Evolutionary conservation across 2,329 filamentous ascomycete species (phyloP), one percentile per base, ranked within the genome.

Genomic region (Botrytis hyacinthi): DNA sequence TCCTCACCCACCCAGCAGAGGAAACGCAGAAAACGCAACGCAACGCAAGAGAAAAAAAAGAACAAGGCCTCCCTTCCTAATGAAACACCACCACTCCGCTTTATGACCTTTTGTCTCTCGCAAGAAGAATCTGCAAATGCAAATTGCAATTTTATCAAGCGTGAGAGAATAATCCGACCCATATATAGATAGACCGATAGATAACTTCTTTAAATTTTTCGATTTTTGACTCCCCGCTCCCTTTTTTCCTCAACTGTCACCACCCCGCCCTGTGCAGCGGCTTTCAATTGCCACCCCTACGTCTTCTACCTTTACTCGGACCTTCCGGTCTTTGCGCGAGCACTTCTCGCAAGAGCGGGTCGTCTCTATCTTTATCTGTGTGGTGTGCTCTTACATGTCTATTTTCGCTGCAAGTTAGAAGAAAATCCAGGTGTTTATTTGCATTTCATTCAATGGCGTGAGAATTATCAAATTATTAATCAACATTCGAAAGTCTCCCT

Each of bases 341-440:
- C 1, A 98, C 95, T 67, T 95, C 92, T 70, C 94, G 88, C 59
- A 99, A 84, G 72, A 87, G 83, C 0, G 92, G 90, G 79, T 98
- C 95, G 78, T 98, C 94, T 82, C 94, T 95, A 81, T 93, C 91
- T 81, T 94, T 96, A 80, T 98, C 95, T 57, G 91, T 85, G 81
- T 98, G 96, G 81, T 98, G 95, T 60, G 96, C 94, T 72, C 94
- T 90, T 48, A 98, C 96, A 82, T 99, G 96, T 82, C 94, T 97
- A 69, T 61, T 63, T 51, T 57, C 3, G n/a, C n/a, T 57, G 51
- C n/a, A 29, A 29, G 51, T 57, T 57, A 57, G 51, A 57, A 29
- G n/a, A 57, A 18, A 9, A 57, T 18, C n/a, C n/a, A 29, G n/a
- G 7, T 3, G 18, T 54, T n/a, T n/a, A 7, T 29, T 32, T 57